Conservation (phyloP, 2,329 filamentous ascomycete species). For the Aspergillus puulaauensis region DNA sequence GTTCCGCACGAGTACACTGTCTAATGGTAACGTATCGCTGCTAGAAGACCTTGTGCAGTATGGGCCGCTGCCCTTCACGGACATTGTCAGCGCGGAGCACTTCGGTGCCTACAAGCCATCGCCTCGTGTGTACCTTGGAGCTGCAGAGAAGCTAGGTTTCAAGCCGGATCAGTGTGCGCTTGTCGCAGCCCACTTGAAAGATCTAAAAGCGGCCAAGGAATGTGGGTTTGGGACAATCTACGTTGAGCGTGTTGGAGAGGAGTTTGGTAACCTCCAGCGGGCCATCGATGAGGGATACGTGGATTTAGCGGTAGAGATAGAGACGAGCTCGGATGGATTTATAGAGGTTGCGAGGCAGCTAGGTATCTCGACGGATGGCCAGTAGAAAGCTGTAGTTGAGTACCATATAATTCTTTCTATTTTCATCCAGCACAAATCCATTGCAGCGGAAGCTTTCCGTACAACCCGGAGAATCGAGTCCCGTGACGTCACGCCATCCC, state of each 20-base stretch:
- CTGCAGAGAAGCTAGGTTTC: constrained; percentile 58
- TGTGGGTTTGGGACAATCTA: constrained; percentile 71
- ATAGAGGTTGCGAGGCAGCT: constrained; percentile 53
- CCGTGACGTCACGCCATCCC: neutral
- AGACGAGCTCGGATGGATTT: constrained; percentile 51
- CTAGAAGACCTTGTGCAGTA: constrained; percentile 63
- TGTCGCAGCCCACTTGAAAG: constrained; percentile 73
- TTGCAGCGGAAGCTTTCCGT: neutral
- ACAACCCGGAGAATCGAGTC: neutral
- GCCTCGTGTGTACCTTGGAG: constrained; percentile 67
- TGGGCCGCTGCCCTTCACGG: constrained; percentile 61
- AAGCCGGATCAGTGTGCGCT: constrained; percentile 65
- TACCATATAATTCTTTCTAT: neutral
- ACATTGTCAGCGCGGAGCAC: constrained; percentile 65
- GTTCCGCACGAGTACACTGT: constrained; percentile 65
- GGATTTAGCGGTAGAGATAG: constrained; percentile 60
- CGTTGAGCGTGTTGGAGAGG: constrained; percentile 67
- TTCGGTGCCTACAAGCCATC: constrained; percentile 76
- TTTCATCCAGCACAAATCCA: neutral
- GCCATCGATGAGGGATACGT: constrained; percentile 60
- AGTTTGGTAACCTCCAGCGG: constrained; percentile 58
- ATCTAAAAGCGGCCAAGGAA: constrained; percentile 65
- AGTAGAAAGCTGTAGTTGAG: neutral
- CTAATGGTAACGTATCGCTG: constrained; percentile 71
- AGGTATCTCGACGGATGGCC: constrained; percentile 25